A percentile compares a stretch with the other conserved stretches of the same genome.
Evolutionary conservation across 179 eudicot genomes (phyloP).

Genomic region (Monotropa hypopitys): DNA sequence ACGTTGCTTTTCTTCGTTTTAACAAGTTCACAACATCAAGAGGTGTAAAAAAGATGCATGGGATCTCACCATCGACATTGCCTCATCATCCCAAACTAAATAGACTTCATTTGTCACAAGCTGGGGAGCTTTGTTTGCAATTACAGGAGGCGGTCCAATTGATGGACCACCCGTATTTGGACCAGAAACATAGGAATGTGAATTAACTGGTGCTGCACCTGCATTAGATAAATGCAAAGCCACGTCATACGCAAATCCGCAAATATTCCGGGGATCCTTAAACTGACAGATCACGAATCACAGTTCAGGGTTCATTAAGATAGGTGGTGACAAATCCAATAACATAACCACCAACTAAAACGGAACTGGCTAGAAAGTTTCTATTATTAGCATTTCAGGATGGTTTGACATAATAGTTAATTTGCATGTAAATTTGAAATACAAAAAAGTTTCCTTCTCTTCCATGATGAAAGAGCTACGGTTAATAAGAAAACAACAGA

Average conservation of each 20-base stretch:
- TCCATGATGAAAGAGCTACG: too few species aligned
- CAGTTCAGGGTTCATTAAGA: background rate
- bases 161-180: constrained; percentile 96
- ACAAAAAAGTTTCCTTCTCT: too few species aligned
- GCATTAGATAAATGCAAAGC: constrained; percentile 8
- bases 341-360: constrained; percentile 1
- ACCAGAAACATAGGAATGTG: constrained; percentile 93
- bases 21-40: background rate
- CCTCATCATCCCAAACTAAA: constrained; percentile 98
- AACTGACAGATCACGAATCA: background rate
- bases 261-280: background rate
- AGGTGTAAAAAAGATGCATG: constrained; percentile 1
- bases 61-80: constrained; percentile 84
- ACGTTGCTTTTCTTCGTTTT: background rate
- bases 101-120: constrained; percentile 86
- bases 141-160: constrained; percentile 94
- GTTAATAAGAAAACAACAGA: too few species aligned
- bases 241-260: background rate
- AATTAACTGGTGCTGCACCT: constrained; percentile 30
- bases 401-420: background rate
- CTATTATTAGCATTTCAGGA: background rate
- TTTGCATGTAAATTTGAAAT: too few species aligned
- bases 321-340: background rate
- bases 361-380: background rate
- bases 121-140: constrained; percentile 85